phyloP scores from a whole-genome alignment of 495 filamentous ascomycete species.

The Xeromyces bisporus region DNA sequence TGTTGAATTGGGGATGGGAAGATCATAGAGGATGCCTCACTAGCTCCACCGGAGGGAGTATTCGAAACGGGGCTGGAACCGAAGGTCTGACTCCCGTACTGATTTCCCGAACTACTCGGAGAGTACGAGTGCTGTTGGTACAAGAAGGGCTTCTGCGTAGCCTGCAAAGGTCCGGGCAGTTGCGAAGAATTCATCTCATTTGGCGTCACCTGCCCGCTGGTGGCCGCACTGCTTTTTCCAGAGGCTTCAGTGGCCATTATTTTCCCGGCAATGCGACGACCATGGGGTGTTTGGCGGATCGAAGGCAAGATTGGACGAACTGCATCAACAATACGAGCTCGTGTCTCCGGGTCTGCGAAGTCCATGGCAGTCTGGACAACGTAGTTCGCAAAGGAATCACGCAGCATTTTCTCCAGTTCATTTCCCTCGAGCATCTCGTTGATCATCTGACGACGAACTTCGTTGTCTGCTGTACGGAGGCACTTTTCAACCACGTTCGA shows the following conservation, averaged over 20 bases:
- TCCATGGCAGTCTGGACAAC: slow-evolving; percentile 94
- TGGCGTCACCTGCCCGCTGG: slow-evolving; percentile 21
- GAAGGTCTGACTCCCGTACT: slow-evolving; percentile 14
- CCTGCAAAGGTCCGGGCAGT: slow-evolving; percentile 16
- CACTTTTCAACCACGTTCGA: slow-evolving; percentile 98
- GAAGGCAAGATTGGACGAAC: slow-evolving; percentile 69
- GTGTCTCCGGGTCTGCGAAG: slow-evolving; percentile 53
- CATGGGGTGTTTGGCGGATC: slow-evolving; percentile 79
- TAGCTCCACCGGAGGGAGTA: slow-evolving; percentile 15
- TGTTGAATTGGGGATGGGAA: slow-evolving; percentile 13
- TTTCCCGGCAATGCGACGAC: slow-evolving; percentile 80
- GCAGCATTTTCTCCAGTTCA: slow-evolving; percentile 73
- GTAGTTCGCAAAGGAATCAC: slow-evolving; percentile 90
- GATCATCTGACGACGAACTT: slow-evolving; percentile 62
- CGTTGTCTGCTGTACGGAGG: slow-evolving; percentile 56
- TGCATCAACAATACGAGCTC: slow-evolving; percentile 55
- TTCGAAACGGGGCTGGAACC: slow-evolving; percentile 15
- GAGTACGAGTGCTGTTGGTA: slow-evolving; percentile 15
- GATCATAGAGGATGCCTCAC: slow-evolving; percentile 13
- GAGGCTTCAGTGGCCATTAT: slow-evolving; percentile 35
- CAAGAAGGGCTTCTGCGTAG: slow-evolving; percentile 16
- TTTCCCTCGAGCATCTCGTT: slow-evolving; percentile 57
- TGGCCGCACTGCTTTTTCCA: slow-evolving; percentile 17
- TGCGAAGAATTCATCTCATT: slow-evolving; percentile 23
- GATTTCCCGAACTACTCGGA: slow-evolving; percentile 8